Conservation (phyloP, 768 basidiomycete species). For the Hortiboletus campestris region DNA sequence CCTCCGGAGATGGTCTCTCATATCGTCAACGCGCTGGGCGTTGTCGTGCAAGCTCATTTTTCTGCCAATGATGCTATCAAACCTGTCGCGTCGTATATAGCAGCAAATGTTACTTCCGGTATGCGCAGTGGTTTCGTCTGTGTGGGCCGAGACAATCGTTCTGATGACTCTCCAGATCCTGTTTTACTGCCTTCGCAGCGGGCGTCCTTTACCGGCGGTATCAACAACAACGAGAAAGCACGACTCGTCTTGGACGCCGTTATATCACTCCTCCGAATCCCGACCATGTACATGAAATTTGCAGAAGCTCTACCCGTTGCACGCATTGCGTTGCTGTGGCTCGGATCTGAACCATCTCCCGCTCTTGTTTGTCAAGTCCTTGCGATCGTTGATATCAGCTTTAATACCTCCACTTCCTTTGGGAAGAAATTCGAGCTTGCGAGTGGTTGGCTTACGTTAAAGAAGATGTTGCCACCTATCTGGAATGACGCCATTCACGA, state of each 20-base stretch:
- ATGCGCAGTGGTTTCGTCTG: conserved; percentile 14
- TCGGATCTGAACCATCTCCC: conserved; percentile 71
- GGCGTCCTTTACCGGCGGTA: conserved; percentile 7
- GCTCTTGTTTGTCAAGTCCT: conserved; percentile 59
- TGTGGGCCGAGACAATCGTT: not conserved
- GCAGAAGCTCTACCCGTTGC: conserved; percentile 71
- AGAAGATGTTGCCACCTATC: conserved; percentile 58
- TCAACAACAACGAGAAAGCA: conserved; percentile 50
- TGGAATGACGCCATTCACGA: conserved; percentile 72
- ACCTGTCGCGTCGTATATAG: conserved; percentile 81
- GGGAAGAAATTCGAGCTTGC: conserved; percentile 80
- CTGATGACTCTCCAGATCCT: not conserved
- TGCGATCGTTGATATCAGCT: conserved; percentile 54
- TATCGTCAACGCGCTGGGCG: conserved; percentile 59
- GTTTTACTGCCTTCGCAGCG: conserved; percentile 8
- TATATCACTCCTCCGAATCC: conserved; percentile 57
- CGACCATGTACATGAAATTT: conserved; percentile 65
- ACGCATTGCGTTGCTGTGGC: conserved; percentile 74
- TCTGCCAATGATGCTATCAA: conserved; percentile 75
- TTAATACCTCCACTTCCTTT: conserved; percentile 59
- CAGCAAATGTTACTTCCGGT: conserved; percentile 76
- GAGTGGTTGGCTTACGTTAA: conserved; percentile 79
- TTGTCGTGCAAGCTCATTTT: conserved; percentile 64
- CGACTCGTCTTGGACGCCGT: conserved; percentile 67
- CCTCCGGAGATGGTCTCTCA: conserved; percentile 43